phyloP scores from a whole-genome alignment of 2,329 filamentous ascomycete species.

The Ascochyta lentis region DNA sequence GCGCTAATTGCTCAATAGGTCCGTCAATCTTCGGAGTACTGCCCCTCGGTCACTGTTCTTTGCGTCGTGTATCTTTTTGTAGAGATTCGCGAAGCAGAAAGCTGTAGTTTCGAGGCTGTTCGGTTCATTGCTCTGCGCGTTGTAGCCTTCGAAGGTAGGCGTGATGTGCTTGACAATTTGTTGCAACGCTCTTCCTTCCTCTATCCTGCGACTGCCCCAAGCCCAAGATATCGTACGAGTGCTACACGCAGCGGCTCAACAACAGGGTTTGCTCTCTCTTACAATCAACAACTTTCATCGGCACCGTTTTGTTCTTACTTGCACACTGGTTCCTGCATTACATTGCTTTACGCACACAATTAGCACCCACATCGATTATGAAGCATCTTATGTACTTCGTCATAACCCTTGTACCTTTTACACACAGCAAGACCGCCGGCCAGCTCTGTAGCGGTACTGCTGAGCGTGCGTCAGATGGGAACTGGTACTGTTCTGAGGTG shows the following conservation, averaged over 20 bases:
- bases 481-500: constrained; percentile 72
- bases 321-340: not conserved
- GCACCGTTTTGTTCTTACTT: not conserved
- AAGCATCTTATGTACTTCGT: constrained; percentile 25
- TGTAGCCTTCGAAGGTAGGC: not conserved
- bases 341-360: constrained; percentile 13
- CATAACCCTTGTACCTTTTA: constrained; percentile 19
- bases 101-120: not conserved
- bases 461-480: constrained; percentile 55
- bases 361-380: constrained; percentile 27
- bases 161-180: not conserved
- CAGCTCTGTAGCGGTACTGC: constrained; percentile 46
- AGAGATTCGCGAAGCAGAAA: constrained; percentile 10
- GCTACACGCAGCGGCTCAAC: not conserved
- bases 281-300: not conserved
- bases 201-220: not conserved
- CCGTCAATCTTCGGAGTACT: not conserved
- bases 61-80: constrained; percentile 10
- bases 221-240: not conserved
- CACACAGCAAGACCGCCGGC: constrained; percentile 33
- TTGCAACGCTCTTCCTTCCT: not conserved
- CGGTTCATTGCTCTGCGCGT: not conserved
- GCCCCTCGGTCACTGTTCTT: constrained; percentile 6
- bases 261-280: not conserved
- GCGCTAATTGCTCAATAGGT: constrained; percentile 6